phyloP scores from a whole-genome alignment of 1,284 basidiomycete species.

The Cutaneotrichosporon cyanovorans region DNA sequence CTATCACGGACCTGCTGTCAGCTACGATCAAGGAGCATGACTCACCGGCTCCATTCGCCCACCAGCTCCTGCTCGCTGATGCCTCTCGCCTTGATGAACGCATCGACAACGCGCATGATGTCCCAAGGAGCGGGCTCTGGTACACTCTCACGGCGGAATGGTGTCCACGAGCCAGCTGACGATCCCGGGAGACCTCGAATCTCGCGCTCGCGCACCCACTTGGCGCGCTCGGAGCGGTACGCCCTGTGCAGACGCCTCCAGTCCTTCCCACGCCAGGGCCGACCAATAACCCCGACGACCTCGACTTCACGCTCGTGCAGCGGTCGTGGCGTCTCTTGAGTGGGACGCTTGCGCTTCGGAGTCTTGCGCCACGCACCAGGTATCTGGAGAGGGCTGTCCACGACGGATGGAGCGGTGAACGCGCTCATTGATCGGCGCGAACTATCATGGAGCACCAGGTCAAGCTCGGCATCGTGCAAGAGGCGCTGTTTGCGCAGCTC shows the following conservation, averaged over 20 bases:
- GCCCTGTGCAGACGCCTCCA: constrained; percentile 37
- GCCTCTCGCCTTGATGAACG: constrained; percentile 1
- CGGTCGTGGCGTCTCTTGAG: not conserved
- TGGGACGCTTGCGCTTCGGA: constrained; percentile 9
- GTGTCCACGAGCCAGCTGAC: not conserved
- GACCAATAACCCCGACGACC: not conserved
- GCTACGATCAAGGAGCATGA: not conserved
- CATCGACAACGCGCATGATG: constrained; percentile 4
- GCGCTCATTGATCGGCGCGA: not conserved
- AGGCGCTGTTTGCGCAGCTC: constrained; percentile 35
- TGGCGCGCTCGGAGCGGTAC: constrained; percentile 23
- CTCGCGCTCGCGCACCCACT: constrained; percentile 27
- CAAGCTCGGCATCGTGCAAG: constrained; percentile 7
- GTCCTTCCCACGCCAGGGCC: constrained; percentile 28
- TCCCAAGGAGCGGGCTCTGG: constrained; percentile 2
- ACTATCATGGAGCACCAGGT: constrained; percentile 1
- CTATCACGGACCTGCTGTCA: constrained; percentile 2
- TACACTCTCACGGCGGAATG: not conserved
- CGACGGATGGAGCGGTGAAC: not conserved
- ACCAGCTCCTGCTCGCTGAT: constrained; percentile 4
- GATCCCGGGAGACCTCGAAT: constrained; percentile 22
- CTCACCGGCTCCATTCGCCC: constrained; percentile 10
- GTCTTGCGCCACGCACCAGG: constrained; percentile 24
- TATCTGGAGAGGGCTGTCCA: constrained; percentile 2
- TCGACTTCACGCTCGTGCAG: not conserved